Base-by-base conservation (phyloP, 768 basidiomycete species). In the Tephrocybe sp. region DNA sequence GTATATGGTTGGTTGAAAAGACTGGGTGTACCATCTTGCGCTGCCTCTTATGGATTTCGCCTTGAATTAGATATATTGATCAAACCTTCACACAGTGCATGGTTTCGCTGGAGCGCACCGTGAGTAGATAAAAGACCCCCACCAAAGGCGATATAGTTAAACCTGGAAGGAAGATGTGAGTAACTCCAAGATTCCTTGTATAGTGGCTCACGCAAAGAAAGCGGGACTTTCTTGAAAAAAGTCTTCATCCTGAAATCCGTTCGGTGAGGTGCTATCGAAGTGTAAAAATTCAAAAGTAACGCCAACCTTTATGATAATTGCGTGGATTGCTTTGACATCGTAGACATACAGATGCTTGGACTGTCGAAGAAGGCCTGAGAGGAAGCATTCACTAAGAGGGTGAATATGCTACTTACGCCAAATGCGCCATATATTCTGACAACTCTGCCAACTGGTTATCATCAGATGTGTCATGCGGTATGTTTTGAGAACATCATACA, bases 11-110 rank as follows among this genome's bases (percentile, higher is more conserved):
- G 17, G 59, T 62, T 10, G 71, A 71, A 47, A 74, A 74, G 2
- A 69, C 67, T 1, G 71, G 71, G 53, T 69, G 70, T n/a, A 74
- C 45, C 58, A 74, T 60, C 51, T 70, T 72, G 17, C 71, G 56
- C 46, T 72, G 71, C 35, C 43, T 61, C 30, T 49, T 54, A 42
- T 62, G 62, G 16, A 47, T 45, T 38, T 60, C 57, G 17, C 59
- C 57, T 58, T 31, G 6, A 6, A 26, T 23, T 45, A 11, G 5
- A 14, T 32, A 32, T 5, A 31, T 44, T 23, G 26, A 26, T 26
- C 7, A 26, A 4, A 19, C 19, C 20, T 31, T 1, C 20, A 31
- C 5, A n/a, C n/a, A n/a, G 16, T 9, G 22, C 36, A 40, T 17
- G 17, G 23, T 10, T 7, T 30, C 13, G 9, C 19, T 22, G 8